These are phyloP conservation scores for Solanum appendiculatum DNA, from an alignment of 257 asterid species.

Conservation along the genomic window DNA sequence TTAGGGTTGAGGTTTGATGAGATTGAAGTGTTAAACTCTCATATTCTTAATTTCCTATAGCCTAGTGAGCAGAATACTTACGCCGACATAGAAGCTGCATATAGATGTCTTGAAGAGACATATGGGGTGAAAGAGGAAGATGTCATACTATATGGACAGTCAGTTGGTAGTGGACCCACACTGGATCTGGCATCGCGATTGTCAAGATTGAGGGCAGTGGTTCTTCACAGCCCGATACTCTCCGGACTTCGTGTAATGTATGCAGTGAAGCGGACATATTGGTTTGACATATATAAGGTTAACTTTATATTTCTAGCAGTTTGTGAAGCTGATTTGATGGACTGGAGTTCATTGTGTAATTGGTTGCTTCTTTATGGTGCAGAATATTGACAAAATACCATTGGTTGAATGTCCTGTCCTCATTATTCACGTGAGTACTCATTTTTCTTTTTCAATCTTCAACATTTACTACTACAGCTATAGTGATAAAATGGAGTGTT, in stretches of 20 bases:
- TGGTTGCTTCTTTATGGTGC: constrained; percentile 16
- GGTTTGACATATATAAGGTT: constrained; percentile 98
- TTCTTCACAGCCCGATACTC: constrained; percentile 91
- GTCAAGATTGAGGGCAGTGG: constrained; percentile 77
- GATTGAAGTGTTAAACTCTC: constrained; percentile 11
- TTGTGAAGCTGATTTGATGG: background rate
- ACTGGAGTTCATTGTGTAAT: constrained; percentile 2
- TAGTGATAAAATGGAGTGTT: background rate
- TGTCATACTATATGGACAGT: constrained; percentile 82
- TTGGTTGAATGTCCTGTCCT: constrained; percentile 78
- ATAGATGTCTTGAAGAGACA: constrained; percentile 66
- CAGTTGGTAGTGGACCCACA: constrained; percentile 97
- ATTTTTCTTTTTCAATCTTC: background rate
- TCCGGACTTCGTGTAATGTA: constrained; percentile 96
- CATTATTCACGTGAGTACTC: constrained; percentile 78
- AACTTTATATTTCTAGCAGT: background rate
- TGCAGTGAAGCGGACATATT: constrained; percentile 85
- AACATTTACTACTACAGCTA: background rate
- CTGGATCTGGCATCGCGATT: constrained; percentile 81
- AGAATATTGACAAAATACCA: constrained; percentile 91
- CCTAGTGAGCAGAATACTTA: constrained; percentile 92
- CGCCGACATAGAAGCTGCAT: constrained; percentile 91
- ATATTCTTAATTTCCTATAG: constrained; percentile 24
- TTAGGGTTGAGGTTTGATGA: constrained; percentile 3
- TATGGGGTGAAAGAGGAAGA: constrained; percentile 89